A percentile compares a stretch with the other conserved stretches of the same genome.
phyloP scores from a whole-genome alignment of 78 protist genomes.

The Dictyostelium capitatum region DNA sequence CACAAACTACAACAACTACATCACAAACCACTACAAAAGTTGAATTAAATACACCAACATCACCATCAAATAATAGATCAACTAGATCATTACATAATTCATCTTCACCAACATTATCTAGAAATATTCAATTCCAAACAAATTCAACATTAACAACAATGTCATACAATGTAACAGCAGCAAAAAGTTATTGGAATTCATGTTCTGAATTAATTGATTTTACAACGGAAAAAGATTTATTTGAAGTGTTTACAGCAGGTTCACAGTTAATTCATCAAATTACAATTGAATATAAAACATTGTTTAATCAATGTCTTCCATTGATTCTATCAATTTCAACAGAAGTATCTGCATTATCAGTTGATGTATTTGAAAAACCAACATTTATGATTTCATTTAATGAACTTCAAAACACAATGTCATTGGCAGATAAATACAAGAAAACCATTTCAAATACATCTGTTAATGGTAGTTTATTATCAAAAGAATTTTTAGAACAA shows the following conservation, averaged over 20 bases:
- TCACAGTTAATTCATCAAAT: slow-evolving; percentile 62
- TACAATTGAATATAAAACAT: slow-evolving; percentile 60
- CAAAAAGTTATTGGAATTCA: slow-evolving; percentile 77
- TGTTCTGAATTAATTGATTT: slow-evolving; percentile 72
- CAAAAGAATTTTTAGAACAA: slow-evolving; percentile 21
- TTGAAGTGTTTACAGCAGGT: slow-evolving; percentile 70
- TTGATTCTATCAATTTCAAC: slow-evolving; percentile 39
- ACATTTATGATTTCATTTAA: not conserved
- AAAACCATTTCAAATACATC: not conserved
- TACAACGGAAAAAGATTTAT: slow-evolving; percentile 55
- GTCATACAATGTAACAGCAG: slow-evolving; percentile 68
- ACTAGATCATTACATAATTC: not conserved
- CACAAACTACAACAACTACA: not conserved
- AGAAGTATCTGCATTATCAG: slow-evolving; percentile 62
- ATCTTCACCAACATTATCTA: slow-evolving; percentile 53
- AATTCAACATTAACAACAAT: slow-evolving; percentile 55
- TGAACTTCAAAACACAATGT: slow-evolving; percentile 42
- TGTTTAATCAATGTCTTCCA: slow-evolving; percentile 64
- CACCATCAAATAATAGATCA: slow-evolving; percentile 17
- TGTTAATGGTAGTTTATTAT: not conserved
- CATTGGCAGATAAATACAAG: slow-evolving; percentile 38
- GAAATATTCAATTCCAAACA: slow-evolving; percentile 73
- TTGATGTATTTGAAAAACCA: slow-evolving; percentile 65
- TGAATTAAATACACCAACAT: not conserved
- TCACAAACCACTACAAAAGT: not conserved